Evolutionary conservation across 192 early-diverging fungal genomes (phyloP), one percentile per base, ranked within the genome.

Genomic region (Fimicolochytrium jonesii): DNA sequence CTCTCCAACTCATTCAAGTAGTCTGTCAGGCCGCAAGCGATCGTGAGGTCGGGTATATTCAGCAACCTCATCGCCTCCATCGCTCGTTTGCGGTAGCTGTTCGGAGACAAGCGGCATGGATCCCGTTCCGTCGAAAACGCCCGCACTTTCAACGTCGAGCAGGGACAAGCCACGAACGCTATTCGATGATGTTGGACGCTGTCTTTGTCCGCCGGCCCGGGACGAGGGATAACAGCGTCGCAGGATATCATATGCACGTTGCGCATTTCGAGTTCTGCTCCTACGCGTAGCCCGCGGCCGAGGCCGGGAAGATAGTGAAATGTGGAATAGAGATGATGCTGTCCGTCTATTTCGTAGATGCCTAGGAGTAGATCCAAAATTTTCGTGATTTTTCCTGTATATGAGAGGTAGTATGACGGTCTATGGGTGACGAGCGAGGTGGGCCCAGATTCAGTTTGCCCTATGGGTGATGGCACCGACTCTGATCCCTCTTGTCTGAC

Each of bases 201-300:
- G 33, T 6, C 35, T n/a, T n/a, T n/a, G 5, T 55, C 53, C 11
- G 3, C 37, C 13, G 43, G 7, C 23, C 7, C 13, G 11, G 5
- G 20, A 35, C 34, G 54, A 4, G 57, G 57, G 5, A 59, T 11
- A 15, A 6, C 28, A 22, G 39, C n/a, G n/a, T 59, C 26, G 26
- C 23, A 18, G 13, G 33, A 20, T 6, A 67, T 7, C 9, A 59
- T 9, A 36, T 67, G 66, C 10, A 67, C 48, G 31, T 60, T 60
- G 56, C 60, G 66, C n/a, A 67, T 30, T 6, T 59, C 35, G 18
- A 67, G 10, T 26, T 52, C 42, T 9, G 66, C 41, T 15, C 66
- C 66, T n/a, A 59, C 31, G 9, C 66, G 66, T 17, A 67, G 50
- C 3, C 56, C 56, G n/a, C 66, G 56, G 23, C 66, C 66, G 18